These are phyloP conservation scores for Tardiomyces depauwii DNA, from an alignment of 1,139 yeast species.

Conservation along the genomic window DNA sequence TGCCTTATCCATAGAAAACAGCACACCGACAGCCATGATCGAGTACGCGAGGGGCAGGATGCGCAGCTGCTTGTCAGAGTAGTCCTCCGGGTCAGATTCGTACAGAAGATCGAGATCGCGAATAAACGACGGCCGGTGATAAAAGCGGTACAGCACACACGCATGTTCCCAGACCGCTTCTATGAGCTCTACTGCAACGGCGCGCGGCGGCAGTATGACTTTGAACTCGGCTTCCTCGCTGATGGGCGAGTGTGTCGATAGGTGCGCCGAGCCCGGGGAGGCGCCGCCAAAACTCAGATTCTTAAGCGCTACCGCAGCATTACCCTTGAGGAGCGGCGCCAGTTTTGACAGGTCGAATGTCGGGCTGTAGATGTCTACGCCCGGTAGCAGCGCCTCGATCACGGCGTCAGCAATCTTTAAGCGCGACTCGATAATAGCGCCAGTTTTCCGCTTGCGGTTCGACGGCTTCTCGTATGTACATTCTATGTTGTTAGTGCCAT, in stretches of 20 bases:
- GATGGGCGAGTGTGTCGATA: slow-evolving; percentile 4
- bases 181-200: slow-evolving; percentile 58
- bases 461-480: slow-evolving; percentile 75
- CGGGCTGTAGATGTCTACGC: slow-evolving; percentile 36
- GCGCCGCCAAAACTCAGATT: not conserved
- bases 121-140: slow-evolving; percentile 71
- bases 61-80: slow-evolving; percentile 62
- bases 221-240: slow-evolving; percentile 28
- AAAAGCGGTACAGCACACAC: slow-evolving; percentile 72
- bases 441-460: slow-evolving; percentile 39
- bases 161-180: slow-evolving; percentile 79
- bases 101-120: slow-evolving; percentile 45
- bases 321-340: slow-evolving; percentile 1
- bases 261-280: not conserved
- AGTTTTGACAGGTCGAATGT: slow-evolving; percentile 33
- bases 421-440: slow-evolving; percentile 26
- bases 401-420: slow-evolving; percentile 27
- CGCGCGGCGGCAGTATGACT: slow-evolving; percentile 65
- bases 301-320: not conserved
- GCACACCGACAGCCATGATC: slow-evolving; percentile 61
- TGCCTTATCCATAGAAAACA: slow-evolving; percentile 39
- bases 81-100: slow-evolving; percentile 57
- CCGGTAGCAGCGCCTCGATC: slow-evolving; percentile 39
- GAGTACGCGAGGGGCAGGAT: slow-evolving; percentile 71
- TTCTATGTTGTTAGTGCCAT: slow-evolving; percentile 15